phyloP scores from a whole-genome alignment of 352 stramenopile genomes.

The Aphanomyces astaci region DNA sequence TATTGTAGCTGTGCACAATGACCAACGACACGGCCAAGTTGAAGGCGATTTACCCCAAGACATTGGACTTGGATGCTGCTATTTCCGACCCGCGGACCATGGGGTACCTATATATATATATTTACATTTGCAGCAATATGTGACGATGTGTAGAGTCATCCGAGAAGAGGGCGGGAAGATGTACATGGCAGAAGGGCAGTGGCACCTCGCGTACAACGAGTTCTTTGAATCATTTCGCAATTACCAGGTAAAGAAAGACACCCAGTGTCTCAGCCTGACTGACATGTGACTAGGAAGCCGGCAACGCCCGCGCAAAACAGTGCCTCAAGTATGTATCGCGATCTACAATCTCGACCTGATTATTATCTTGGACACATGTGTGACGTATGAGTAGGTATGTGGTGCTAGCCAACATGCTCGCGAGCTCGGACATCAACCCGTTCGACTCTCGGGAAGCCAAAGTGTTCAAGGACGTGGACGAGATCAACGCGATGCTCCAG shows the following conservation, averaged over 20 bases:
- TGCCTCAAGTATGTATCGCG: conserved; percentile 72
- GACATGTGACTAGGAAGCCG: conserved; percentile 57
- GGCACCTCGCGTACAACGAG: conserved; percentile 89
- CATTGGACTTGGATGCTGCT: conserved; percentile 78
- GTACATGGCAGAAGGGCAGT: conserved; percentile 85
- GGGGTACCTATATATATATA: conserved; percentile 40
- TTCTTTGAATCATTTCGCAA: conserved; percentile 92
- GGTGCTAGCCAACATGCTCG: conserved; percentile 89
- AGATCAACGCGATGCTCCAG: conserved; percentile 70
- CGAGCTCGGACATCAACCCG: conserved; percentile 89
- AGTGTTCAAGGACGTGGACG: conserved; percentile 76
- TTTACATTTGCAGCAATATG: too few species aligned
- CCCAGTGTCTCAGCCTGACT: neutral
- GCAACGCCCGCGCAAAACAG: conserved; percentile 78
- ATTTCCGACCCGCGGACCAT: conserved; percentile 87
- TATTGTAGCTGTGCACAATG: conserved; percentile 70
- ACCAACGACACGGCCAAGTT: conserved; percentile 86
- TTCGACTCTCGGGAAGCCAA: conserved; percentile 92
- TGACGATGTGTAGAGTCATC: conserved; percentile 74
- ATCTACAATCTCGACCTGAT: too few species aligned
- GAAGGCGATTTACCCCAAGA: conserved; percentile 85
- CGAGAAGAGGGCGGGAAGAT: conserved; percentile 90
- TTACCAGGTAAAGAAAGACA: conserved; percentile 48
- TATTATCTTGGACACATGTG: too few species aligned
- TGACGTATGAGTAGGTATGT: conserved; percentile 62